Conservation (phyloP, 1,284 basidiomycete genomes). For the Cystobasidiaceae sp. region DNA sequence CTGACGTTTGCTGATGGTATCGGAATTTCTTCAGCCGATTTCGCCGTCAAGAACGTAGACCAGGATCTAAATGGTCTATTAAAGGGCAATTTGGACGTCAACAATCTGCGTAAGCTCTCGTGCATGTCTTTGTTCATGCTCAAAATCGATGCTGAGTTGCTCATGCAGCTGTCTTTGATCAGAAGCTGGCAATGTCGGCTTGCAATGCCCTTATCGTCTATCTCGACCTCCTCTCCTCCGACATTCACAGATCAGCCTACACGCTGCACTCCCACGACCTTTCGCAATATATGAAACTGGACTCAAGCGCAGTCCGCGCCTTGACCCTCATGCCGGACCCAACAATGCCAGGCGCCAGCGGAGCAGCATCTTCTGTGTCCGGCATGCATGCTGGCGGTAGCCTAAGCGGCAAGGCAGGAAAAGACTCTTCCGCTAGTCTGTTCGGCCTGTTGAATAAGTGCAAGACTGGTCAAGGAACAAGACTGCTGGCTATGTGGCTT, state of each 20-base stretch:
- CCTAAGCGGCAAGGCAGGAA: constrained; percentile 51
- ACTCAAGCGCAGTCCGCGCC: constrained; percentile 88
- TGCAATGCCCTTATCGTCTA: constrained; percentile 77
- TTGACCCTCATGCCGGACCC: constrained; percentile 77
- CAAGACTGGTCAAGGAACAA: constrained; percentile 92
- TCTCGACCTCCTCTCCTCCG: constrained; percentile 73
- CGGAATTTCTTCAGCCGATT: constrained; percentile 64
- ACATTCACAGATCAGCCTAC: constrained; percentile 76
- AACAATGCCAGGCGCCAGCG: constrained; percentile 28
- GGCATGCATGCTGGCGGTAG: constrained; percentile 9
- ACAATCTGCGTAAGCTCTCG: constrained; percentile 50
- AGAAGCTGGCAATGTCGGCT: constrained; percentile 73
- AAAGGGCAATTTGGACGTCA: constrained; percentile 52
- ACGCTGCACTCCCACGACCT: constrained; percentile 81
- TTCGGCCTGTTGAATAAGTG: constrained; percentile 89
- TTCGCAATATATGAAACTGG: constrained; percentile 89
- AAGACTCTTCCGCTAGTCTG: constrained; percentile 72
- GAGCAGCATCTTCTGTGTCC: constrained; percentile 5
- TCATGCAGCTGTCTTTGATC: constrained; percentile 77
- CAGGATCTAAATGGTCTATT: constrained; percentile 80
- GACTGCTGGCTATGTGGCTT: constrained; percentile 85
- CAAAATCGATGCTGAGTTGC: neutral
- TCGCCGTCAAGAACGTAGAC: constrained; percentile 70
- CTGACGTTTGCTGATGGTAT: neutral
- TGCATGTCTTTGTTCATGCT: constrained; percentile 4